Conservation (phyloP, 208 protist genomes). For the Leishmania martiniquensis region DNA sequence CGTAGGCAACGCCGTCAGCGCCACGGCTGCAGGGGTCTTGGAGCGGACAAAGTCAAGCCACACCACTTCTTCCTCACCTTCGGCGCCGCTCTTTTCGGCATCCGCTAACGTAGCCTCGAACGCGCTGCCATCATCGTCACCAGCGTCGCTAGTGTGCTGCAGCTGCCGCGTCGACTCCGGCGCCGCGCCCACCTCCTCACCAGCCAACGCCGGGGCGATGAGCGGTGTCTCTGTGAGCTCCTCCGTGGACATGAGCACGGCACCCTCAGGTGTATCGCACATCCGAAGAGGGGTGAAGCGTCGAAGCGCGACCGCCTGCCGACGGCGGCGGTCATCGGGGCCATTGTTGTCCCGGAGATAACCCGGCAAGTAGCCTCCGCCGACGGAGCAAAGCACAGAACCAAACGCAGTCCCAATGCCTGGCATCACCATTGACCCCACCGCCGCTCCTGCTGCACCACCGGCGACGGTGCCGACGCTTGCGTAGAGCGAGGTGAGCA, state of each 20-base stretch:
- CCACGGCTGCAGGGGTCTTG: neutral
- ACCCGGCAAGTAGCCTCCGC: conserved; percentile 42
- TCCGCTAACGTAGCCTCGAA: neutral
- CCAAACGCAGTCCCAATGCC: conserved; percentile 74
- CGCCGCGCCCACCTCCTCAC: neutral
- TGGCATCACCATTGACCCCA: conserved; percentile 59
- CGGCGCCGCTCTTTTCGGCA: neutral
- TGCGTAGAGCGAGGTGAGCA: conserved; percentile 41
- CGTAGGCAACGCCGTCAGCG: neutral
- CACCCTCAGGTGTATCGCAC: conserved; percentile 5
- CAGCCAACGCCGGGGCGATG: neutral
- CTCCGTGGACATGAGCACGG: conserved; percentile 28
- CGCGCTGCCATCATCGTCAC: neutral
- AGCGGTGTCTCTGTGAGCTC: conserved; percentile 7
- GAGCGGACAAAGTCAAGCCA: conserved; percentile 32
- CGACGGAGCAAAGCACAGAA: conserved; percentile 41
- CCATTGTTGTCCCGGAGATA: conserved; percentile 40
- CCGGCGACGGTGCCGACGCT: conserved; percentile 47
- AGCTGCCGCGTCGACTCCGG: neutral
- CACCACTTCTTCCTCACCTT: conserved; percentile 2
- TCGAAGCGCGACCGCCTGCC: conserved; percentile 17
- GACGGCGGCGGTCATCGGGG: conserved; percentile 37
- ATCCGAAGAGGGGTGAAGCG: conserved; percentile 26
- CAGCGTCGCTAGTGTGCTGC: neutral
- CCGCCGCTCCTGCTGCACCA: conserved; percentile 46